phyloP scores from a whole-genome alignment of 345 rosid genomes.

The Eucalyptus pauciflora region DNA sequence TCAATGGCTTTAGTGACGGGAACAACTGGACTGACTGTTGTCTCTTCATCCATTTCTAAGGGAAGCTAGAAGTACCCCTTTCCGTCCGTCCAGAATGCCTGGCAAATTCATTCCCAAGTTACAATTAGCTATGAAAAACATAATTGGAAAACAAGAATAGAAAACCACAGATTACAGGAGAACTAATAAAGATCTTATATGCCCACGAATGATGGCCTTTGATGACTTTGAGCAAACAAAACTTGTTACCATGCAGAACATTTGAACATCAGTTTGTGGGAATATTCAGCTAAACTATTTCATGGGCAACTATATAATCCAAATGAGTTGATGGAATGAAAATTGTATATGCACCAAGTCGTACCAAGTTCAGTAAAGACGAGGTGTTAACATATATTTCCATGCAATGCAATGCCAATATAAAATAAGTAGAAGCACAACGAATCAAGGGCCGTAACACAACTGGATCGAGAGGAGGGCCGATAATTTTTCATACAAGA shows the following conservation, averaged over 20 bases:
- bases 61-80: not conserved
- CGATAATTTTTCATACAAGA: not conserved
- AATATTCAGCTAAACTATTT: not conserved
- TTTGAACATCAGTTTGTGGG: not conserved
- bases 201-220: not conserved
- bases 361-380: not conserved
- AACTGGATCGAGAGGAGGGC: not conserved
- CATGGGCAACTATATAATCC: not conserved
- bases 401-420: not conserved
- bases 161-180: not conserved
- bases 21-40: constrained; percentile 32
- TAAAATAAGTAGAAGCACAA: not conserved
- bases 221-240: not conserved
- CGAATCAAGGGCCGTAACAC: not conserved
- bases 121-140: not conserved
- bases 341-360: not conserved
- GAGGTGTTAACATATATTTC: not conserved
- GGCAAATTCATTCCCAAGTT: not conserved
- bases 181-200: not conserved
- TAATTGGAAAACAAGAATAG: not conserved
- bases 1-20: constrained; percentile 36
- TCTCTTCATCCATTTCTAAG: constrained; percentile 52
- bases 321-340: not conserved
- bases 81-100: not conserved
- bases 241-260: not conserved